Evolutionary conservation across 148 eudicot genomes (phyloP).

Genomic region (Rhododendron vialii): DNA sequence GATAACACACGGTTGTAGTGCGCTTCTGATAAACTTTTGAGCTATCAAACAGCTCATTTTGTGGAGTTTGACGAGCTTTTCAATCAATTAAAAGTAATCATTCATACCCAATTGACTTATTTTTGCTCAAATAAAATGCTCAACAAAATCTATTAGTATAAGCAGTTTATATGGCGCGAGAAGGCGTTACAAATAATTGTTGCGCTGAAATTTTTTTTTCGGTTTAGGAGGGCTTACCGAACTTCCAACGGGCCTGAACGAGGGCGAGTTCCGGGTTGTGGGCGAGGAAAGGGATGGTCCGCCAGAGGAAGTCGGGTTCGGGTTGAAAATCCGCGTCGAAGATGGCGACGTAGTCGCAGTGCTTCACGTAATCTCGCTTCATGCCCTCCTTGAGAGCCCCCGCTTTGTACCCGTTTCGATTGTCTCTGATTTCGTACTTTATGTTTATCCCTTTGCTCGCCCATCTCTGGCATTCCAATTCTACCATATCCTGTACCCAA

Average conservation of each 20-base stretch:
- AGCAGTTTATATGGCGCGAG: too few relatives aligned
- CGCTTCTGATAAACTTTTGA: too few relatives aligned
- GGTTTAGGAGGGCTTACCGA: conserved; percentile 27
- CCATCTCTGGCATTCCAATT: conserved; percentile 27
- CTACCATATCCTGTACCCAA: conserved; percentile 18
- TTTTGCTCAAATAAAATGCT: too few relatives aligned
- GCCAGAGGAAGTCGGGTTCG: conserved; percentile 62
- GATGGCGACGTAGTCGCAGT: conserved; percentile 49
- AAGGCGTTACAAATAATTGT: background rate
- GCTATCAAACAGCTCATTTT: too few relatives aligned
- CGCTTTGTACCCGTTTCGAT: conserved; percentile 24
- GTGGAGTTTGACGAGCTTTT: too few relatives aligned
- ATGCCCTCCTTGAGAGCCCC: conserved; percentile 27
- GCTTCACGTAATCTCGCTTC: conserved; percentile 20
- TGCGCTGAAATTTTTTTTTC: too few relatives aligned
- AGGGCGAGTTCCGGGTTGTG: conserved; percentile 57
- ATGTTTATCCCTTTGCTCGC: conserved; percentile 25
- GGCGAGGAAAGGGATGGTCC: conserved; percentile 50
- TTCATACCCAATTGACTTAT: too few relatives aligned
- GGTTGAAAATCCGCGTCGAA: conserved; percentile 88
- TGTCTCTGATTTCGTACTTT: conserved; percentile 22
- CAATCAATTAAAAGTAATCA: too few relatives aligned
- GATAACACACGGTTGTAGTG: background rate
- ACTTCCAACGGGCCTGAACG: conserved; percentile 67
- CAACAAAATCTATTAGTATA: too few relatives aligned